These are phyloP conservation scores for Linanthus parryae DNA, from an alignment of 148 eudicot genomes.

Conservation along the genomic window DNA sequence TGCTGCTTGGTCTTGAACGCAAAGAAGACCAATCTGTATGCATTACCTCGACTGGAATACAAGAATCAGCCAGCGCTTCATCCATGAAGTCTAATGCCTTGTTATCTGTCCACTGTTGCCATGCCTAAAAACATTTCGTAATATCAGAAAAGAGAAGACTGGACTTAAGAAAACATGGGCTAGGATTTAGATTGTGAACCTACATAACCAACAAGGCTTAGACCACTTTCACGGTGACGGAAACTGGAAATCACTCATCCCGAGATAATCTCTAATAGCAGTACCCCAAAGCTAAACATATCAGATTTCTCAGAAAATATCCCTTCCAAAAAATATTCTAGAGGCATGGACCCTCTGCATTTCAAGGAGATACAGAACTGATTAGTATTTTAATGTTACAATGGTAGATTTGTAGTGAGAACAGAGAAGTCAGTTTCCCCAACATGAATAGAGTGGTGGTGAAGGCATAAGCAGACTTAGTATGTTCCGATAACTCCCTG, in stretches of 20 bases:
- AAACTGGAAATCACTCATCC: constrained; percentile 1
- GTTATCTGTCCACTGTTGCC: constrained; percentile 28
- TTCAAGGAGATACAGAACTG: background rate
- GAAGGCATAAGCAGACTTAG: background rate
- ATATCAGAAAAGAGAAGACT: background rate
- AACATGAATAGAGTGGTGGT: no score
- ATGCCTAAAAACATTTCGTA: constrained; percentile 21
- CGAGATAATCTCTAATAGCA: background rate
- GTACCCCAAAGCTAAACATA: constrained; percentile 3
- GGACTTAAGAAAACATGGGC: no score
- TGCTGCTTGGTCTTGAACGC: constrained; percentile 14
- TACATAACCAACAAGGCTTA: background rate
- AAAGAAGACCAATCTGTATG: constrained; percentile 21
- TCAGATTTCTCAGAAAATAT: background rate
- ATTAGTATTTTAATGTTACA: no score
- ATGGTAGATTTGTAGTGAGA: no score
- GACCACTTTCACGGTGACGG: background rate
- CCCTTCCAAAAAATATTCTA: constrained; percentile 3
- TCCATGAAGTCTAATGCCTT: constrained; percentile 18
- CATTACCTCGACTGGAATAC: constrained; percentile 13
- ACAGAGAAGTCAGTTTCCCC: no score
- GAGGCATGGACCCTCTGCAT: constrained; percentile 3
- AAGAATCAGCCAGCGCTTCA: constrained; percentile 7
- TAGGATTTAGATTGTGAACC: no score
- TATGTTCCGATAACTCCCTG: constrained; percentile 2